Evolutionary conservation across 345 rosid genomes (phyloP).

Genomic region (Cardamine resedifolia): DNA sequence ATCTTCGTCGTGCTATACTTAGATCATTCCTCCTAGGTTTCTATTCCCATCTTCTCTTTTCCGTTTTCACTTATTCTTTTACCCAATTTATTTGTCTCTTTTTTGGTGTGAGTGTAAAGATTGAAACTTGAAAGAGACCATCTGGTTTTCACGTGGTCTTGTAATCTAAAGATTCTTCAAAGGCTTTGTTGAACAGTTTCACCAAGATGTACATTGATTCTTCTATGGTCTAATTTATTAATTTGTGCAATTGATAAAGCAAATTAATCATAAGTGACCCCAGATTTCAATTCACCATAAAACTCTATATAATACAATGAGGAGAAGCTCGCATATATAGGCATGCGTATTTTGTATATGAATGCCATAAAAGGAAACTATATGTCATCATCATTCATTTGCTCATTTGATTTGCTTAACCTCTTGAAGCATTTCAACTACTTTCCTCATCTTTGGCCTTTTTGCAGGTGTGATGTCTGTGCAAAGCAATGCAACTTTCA

Average conservation of each 20-base stretch:
- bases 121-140: constrained; percentile 1
- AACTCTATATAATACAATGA: constrained; percentile 20
- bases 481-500: constrained; percentile 85
- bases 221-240: constrained; percentile 1
- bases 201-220: constrained; percentile 11
- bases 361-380: constrained; percentile 22
- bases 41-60: not conserved
- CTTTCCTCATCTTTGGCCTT: constrained; percentile 93
- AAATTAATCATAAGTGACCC: not conserved
- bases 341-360: constrained; percentile 22
- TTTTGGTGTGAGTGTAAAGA: constrained; percentile 24
- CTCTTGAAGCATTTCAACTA: constrained; percentile 85
- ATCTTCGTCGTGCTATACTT: constrained; percentile 5
- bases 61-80: constrained; percentile 18
- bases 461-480: constrained; percentile 68
- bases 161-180: constrained; percentile 26
- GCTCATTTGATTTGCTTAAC: constrained; percentile 53
- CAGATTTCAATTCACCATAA: constrained; percentile 12
- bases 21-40: constrained; percentile 29
- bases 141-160: constrained; percentile 9
- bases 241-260: not conserved
- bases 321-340: constrained; percentile 21
- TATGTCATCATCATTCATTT: not conserved
- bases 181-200: constrained; percentile 6
- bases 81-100: constrained; percentile 35